phyloP scores from a whole-genome alignment of 331 rosid genomes.

The Quercus phellos region DNA sequence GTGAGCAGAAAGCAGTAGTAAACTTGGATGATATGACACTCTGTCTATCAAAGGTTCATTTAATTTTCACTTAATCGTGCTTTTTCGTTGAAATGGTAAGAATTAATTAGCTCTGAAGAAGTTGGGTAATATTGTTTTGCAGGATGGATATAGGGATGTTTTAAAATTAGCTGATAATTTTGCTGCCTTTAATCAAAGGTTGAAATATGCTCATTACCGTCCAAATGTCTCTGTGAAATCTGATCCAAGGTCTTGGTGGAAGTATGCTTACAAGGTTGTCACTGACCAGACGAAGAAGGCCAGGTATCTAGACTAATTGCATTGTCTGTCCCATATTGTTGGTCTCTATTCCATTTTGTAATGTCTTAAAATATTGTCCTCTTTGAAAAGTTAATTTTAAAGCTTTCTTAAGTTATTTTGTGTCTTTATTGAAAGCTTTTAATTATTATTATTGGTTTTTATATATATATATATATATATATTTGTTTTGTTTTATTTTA shows the following conservation, averaged over 20 bases:
- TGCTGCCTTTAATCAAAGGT: conserved; percentile 86
- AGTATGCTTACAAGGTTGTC: conserved; percentile 74
- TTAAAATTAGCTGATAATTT: conserved; percentile 87
- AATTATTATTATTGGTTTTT: too few relatives aligned
- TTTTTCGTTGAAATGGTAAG: conserved; percentile 7
- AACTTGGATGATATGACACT: conserved; percentile 94
- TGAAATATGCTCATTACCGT: conserved; percentile 89
- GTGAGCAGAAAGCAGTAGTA: conserved; percentile 78
- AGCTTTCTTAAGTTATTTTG: too few relatives aligned
- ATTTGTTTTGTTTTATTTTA: too few relatives aligned
- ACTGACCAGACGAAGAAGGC: conserved; percentile 89
- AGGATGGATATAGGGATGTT: conserved; percentile 83
- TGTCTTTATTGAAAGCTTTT: too few relatives aligned
- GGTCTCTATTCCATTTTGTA: too few relatives aligned
- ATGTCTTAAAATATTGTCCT: too few relatives aligned
- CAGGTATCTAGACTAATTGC: conserved; percentile 44
- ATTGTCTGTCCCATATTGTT: too few relatives aligned
- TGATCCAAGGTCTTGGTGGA: conserved; percentile 89
- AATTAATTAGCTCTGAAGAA: conserved; percentile 9
- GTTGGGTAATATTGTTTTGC: conserved; percentile 27
- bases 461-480: too few relatives aligned
- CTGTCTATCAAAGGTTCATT: conserved; percentile 80
- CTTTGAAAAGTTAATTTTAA: too few relatives aligned
- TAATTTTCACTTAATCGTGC: neutral
- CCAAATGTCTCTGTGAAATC: conserved; percentile 67